Evolutionary conservation across 805 yeast species (phyloP).

Genomic region (Yamadazyma sp.): DNA sequence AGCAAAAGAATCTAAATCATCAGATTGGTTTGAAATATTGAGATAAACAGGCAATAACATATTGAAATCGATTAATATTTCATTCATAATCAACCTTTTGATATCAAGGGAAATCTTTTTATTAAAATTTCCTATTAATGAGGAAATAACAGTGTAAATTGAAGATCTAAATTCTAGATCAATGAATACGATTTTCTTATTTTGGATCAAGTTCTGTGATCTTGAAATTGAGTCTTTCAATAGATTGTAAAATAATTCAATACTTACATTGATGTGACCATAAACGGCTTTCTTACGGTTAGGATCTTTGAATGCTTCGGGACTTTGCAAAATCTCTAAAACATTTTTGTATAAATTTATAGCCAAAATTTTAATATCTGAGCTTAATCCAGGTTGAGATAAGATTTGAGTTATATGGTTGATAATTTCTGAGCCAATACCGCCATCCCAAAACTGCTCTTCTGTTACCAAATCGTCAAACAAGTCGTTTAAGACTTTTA

Average conservation of each 20-base stretch:
- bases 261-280: conserved; percentile 18
- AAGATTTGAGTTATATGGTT: conserved; percentile 41
- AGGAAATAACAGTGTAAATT: conserved; percentile 24
- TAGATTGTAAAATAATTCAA: conserved; percentile 17
- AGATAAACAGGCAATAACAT: conserved; percentile 6
- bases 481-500: conserved; percentile 66
- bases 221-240: conserved; percentile 14
- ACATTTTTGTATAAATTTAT: conserved; percentile 53
- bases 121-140: conserved; percentile 26
- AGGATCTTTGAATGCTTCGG: conserved; percentile 41
- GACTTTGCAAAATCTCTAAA: conserved; percentile 49
- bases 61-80: conserved; percentile 23
- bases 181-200: conserved; percentile 6
- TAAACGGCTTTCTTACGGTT: conserved; percentile 35
- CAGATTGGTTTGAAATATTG: conserved; percentile 7
- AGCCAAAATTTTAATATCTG: conserved; percentile 31
- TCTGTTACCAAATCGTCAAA: conserved; percentile 85
- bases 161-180: conserved; percentile 17
- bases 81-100: conserved; percentile 13
- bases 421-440: conserved; percentile 56
- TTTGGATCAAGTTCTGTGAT: conserved; percentile 1
- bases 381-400: conserved; percentile 35
- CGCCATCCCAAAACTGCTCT: conserved; percentile 78
- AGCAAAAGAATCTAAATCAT: conserved; percentile 2
- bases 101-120: conserved; percentile 18